These are phyloP conservation scores for Colletotrichum navitas DNA, from an alignment of 2,329 filamentous ascomycete species.

Conservation along the genomic window DNA sequence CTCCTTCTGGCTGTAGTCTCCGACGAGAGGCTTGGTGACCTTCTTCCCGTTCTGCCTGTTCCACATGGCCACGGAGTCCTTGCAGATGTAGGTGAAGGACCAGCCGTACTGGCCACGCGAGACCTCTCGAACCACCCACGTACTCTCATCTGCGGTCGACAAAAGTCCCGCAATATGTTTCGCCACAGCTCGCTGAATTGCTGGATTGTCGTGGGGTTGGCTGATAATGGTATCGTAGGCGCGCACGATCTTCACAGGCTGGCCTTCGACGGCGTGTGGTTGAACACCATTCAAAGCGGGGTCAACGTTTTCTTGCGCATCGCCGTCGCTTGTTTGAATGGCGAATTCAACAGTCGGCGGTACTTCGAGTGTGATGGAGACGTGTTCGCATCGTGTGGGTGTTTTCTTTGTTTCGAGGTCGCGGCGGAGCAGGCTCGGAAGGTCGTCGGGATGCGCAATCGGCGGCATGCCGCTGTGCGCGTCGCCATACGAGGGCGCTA, in stretches of 20 bases:
- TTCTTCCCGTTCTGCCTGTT: conserved; percentile 59
- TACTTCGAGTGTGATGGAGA: conserved; percentile 62
- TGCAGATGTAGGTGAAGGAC: conserved; percentile 67
- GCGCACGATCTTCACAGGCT: conserved; percentile 55
- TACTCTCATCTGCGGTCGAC: conserved; percentile 60
- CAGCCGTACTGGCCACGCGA: conserved; percentile 62
- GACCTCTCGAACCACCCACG: conserved; percentile 62
- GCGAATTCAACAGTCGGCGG: conserved; percentile 59
- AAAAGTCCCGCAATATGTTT: conserved; percentile 61
- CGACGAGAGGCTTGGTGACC: conserved; percentile 57
- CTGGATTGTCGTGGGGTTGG: conserved; percentile 63
- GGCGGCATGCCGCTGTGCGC: conserved; percentile 47
- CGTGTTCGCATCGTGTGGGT: conserved; percentile 63
- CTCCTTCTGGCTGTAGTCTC: conserved; percentile 62
- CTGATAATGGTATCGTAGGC: conserved; percentile 61
- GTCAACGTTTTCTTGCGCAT: conserved; percentile 52
- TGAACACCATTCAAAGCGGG: conserved; percentile 50
- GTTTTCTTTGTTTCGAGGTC: conserved; percentile 58
- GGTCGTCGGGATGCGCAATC: conserved; percentile 59
- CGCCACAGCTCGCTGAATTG: conserved; percentile 62
- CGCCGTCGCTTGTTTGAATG: conserved; percentile 54
- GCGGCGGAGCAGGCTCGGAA: conserved; percentile 59
- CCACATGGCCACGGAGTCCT: conserved; percentile 66
- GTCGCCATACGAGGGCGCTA: conserved; percentile 43
- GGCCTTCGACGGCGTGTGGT: conserved; percentile 43